These are phyloP conservation scores for Chalara sp. DNA, from an alignment of 2,329 filamentous ascomycete genomes.

Conservation along the genomic window DNA sequence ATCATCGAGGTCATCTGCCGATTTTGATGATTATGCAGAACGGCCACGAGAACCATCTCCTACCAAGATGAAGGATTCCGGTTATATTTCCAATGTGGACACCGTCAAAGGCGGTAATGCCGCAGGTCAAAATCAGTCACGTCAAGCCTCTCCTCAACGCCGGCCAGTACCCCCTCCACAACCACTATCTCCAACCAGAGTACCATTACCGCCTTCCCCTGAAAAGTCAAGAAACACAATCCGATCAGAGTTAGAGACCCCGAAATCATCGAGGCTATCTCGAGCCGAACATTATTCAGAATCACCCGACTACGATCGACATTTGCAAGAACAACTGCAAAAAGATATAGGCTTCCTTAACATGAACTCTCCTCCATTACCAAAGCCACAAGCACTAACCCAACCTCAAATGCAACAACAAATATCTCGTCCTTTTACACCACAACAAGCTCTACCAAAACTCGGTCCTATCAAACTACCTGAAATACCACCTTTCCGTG, in stretches of 20 bases:
- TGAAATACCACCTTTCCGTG: slow-evolving; percentile 30
- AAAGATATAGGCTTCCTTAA: slow-evolving; percentile 54
- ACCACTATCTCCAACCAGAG: slow-evolving; percentile 47
- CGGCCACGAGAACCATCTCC: slow-evolving; percentile 44
- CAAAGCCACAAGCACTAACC: slow-evolving; percentile 11
- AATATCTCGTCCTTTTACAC: slow-evolving; percentile 10
- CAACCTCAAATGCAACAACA: slow-evolving; percentile 12
- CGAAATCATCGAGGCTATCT: slow-evolving; percentile 39
- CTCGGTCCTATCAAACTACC: slow-evolving; percentile 28
- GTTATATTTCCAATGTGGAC: slow-evolving; percentile 32
- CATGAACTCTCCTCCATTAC: slow-evolving; percentile 29
- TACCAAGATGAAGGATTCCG: slow-evolving; percentile 40
- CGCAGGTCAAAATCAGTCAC: slow-evolving; percentile 39
- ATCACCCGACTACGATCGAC: slow-evolving; percentile 54
- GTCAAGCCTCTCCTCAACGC: slow-evolving; percentile 54
- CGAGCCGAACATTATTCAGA: slow-evolving; percentile 35
- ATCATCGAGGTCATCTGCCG: slow-evolving; percentile 45
- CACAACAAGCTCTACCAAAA: slow-evolving; percentile 29
- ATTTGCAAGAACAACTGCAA: slow-evolving; percentile 56
- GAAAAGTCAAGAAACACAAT: slow-evolving; percentile 35
- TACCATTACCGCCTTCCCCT: slow-evolving; percentile 54
- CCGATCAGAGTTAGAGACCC: slow-evolving; percentile 33
- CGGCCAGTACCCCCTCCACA: slow-evolving; percentile 39
- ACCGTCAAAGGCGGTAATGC: slow-evolving; percentile 46
- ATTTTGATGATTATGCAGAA: slow-evolving; percentile 44